Base-by-base conservation (phyloP, 1,139 yeast species). In the Sugiyamaella novakii region DNA sequence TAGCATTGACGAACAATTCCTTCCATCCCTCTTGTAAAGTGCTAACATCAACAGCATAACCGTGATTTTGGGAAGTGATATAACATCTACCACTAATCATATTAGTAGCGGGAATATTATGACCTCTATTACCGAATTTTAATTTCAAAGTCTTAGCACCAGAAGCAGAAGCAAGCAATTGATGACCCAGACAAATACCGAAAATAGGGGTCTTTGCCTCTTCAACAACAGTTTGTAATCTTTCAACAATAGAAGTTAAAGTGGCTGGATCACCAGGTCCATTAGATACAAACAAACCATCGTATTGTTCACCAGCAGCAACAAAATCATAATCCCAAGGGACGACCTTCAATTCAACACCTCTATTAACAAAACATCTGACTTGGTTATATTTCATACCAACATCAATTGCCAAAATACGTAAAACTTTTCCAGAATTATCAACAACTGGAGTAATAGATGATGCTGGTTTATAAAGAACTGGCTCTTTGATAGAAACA, bases 181-280 rank as follows among this genome's bases (percentile, higher is more conserved):
- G 99, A 73, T 94, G 99, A 71, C 99, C 99, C 63, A 92, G 78
- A 81, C 99, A 94, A 67, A 94, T 94, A 81, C 98, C 98, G 64
- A 92, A 92, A 50, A 91, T 78, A 39, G 75, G 75, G 52, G 73
- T 76, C 68, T 81, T 83, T 43, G 79, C 81, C 46, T 76, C 80
- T 38, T 72, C 68, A 51, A 92, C 69, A 35, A 80, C 87, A 43
- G 65, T 69, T 46, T 76, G 62, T 62, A 92, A 73, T 58, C 79
- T 81, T 33, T 72, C 75, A 41, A 84, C 86, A 50, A 87, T 80
- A 19, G 73, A 75, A 50, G 80, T 68, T 82, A 94, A 78, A 52
- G 86, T 87, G 39, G 95, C 80, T 52, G 99, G 99, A 73, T 94
- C 98, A 79, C 99, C 99, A 36, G 99, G 99, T 75, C 99, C 99